Percentiles rank a stretch among this genome's conserved stretches.
Evolutionary conservation across 345 rosid genomes (phyloP).

Genomic region (Orychophragmus violaceus): DNA sequence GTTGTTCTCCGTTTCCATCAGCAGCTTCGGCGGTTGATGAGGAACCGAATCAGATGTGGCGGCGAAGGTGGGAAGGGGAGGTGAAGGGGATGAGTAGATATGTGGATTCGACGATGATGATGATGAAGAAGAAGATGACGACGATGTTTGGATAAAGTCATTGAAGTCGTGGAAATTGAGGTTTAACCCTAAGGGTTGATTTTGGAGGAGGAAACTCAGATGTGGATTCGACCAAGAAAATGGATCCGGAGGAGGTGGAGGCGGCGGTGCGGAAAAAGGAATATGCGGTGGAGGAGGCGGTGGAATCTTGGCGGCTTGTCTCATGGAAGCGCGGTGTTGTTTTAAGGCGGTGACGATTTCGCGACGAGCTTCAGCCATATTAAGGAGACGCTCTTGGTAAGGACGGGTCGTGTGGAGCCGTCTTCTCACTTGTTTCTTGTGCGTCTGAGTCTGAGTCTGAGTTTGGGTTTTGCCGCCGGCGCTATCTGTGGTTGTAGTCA

Average conservation of each 20-base stretch:
- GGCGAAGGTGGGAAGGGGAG: constrained; percentile 16
- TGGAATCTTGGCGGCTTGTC: constrained; percentile 43
- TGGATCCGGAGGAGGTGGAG: constrained; percentile 32
- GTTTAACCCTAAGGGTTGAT: constrained; percentile 68
- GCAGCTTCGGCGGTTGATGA: constrained; percentile 3
- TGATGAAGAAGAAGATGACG: constrained; percentile 38
- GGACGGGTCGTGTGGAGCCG: constrained; percentile 92
- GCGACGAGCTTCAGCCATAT: constrained; percentile 98
- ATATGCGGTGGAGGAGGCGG: constrained; percentile 40
- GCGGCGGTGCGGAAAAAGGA: constrained; percentile 26
- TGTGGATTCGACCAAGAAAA: constrained; percentile 34
- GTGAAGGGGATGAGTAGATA: constrained; percentile 21
- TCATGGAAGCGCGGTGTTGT: constrained; percentile 91
- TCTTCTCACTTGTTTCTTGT: constrained; percentile 90
- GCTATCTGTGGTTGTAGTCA: constrained; percentile 32
- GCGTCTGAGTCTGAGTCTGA: constrained; percentile 50
- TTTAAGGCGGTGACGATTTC: constrained; percentile 95
- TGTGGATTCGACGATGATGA: constrained; percentile 38
- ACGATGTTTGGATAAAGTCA: constrained; percentile 47
- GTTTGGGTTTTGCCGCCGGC: constrained; percentile 28
- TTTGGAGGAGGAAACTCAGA: constrained; percentile 50
- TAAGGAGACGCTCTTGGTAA: constrained; percentile 89
- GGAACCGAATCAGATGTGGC: not conserved
- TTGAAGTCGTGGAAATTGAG: constrained; percentile 82
- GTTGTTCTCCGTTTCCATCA: constrained; percentile 23